Conservation (phyloP, 2,329 filamentous ascomycete genomes). For the Fusarium sp. region DNA sequence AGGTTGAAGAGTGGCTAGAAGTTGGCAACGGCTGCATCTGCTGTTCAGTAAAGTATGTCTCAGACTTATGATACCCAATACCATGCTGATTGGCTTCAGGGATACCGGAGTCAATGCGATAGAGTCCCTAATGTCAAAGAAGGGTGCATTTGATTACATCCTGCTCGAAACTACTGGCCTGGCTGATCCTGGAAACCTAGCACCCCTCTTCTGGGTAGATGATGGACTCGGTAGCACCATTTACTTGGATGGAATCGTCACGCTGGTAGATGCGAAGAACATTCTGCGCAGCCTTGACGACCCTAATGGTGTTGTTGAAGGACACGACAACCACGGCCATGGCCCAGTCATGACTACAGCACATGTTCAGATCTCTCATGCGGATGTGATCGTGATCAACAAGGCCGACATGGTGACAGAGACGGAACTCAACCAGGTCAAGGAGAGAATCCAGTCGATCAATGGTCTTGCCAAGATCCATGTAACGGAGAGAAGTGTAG, state of each 20-base stretch:
- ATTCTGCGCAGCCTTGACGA: slow-evolving; percentile 86
- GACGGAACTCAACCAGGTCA: slow-evolving; percentile 76
- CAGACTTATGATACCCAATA: background rate
- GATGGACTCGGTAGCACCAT: slow-evolving; percentile 95
- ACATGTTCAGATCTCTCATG: slow-evolving; percentile 96
- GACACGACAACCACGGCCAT: slow-evolving; percentile 64
- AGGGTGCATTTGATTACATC: slow-evolving; percentile 96
- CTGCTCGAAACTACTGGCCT: slow-evolving; percentile 95
- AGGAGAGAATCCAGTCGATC: slow-evolving; percentile 81
- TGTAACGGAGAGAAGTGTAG: slow-evolving; percentile 81
- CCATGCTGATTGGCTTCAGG: slow-evolving; percentile 59
- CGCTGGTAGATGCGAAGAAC: slow-evolving; percentile 94
- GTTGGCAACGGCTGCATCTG: slow-evolving; percentile 97
- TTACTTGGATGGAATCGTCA: slow-evolving; percentile 96
- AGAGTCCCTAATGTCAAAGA: slow-evolving; percentile 93
- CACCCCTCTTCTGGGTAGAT: slow-evolving; percentile 97
- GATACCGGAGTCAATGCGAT: slow-evolving; percentile 95
- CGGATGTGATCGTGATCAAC: slow-evolving; percentile 94
- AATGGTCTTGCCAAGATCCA: slow-evolving; percentile 90
- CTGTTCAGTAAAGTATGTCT: slow-evolving; percentile 87
- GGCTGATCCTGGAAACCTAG: slow-evolving; percentile 94
- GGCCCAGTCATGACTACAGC: slow-evolving; percentile 87
- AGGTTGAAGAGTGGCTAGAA: slow-evolving; percentile 94
- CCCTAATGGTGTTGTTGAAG: slow-evolving; percentile 65
- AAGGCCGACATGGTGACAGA: slow-evolving; percentile 86